Base-by-base conservation (phyloP, 352 stramenopile species). In the Phytopythium kandeliae region DNA sequence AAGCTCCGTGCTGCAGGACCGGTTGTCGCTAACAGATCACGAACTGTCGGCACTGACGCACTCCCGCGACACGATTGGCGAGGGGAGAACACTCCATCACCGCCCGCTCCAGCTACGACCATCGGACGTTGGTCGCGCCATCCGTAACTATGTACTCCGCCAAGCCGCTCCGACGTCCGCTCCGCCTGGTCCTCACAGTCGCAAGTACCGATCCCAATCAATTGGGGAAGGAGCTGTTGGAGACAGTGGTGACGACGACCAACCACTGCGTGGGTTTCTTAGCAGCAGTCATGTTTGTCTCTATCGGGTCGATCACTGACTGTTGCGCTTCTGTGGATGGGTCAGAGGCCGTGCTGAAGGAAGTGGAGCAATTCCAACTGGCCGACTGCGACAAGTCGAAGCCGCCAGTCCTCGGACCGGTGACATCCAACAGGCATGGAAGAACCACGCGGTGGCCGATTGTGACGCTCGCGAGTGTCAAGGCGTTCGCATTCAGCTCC, bases 401-500 rank as follows among this genome's bases (percentile, higher is more conserved):
- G 8, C 16, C 26, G 0, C 3, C 1, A 2, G 1, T 8, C 1
- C 17, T 6, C 8, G 21, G 17, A 19, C 16, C 6, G 1, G 38
- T 38, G 31, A 36, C 28, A 17, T 26, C 44, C 13, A 10, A 11
- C 15, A 50, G 17, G 28, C 8, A 35, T 17, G 38, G 25, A 21
- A 49, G 19, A 28, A 3, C 17, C 26, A 37, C 44, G 24, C 40
- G 56, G n/a, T 85, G 79, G 48, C 56, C 70, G 17, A 65, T 78
- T 41, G 72, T 83, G 42, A 85, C 75, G 21, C 54, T 85, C 9
- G 63, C 68, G 26, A 58, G 79, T 51, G 55, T 80, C 8, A 78
- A 73, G 48, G 55, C 67, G 11, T 56, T 60, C 2, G 49, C 74
- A 3, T n/a, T 65, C 13, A 67, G 62, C 10, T 57, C 68, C 25